Percentiles rank a stretch among this genome's conserved stretches.
These are phyloP conservation scores for Solanum aculeatissimum DNA, from an alignment of 305 asterid genomes.

Conservation along the genomic window DNA sequence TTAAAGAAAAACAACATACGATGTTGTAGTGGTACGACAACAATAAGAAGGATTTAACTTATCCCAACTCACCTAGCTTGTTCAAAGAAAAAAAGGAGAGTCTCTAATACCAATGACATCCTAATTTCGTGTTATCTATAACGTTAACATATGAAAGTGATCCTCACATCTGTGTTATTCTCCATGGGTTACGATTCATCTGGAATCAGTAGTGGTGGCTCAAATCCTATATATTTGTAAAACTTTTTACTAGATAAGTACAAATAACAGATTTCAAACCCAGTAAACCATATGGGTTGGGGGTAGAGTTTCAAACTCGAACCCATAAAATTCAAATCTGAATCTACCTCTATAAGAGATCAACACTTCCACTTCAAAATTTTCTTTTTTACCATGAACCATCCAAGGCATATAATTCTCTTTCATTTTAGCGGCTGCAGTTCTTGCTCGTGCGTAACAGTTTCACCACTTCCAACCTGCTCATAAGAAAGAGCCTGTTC, in stretches of 20 bases:
- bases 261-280: not conserved
- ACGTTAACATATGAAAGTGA: too few species aligned
- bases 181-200: too few species aligned
- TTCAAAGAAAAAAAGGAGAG: too few species aligned
- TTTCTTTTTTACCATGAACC: not conserved
- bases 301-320: not conserved
- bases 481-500: conserved; percentile 41
- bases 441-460: conserved; percentile 70
- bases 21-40: not conserved
- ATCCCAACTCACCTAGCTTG: not conserved
- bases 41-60: not conserved
- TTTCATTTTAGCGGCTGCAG: conserved; percentile 60
- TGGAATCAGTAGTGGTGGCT: not conserved
- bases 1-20: not conserved
- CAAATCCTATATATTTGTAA: not conserved
- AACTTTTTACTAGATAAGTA: not conserved
- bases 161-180: too few species aligned
- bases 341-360: not conserved
- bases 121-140: too few species aligned
- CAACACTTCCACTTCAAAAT: not conserved
- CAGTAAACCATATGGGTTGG: not conserved
- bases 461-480: conserved; percentile 39
- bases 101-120: too few species aligned
- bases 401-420: not conserved
- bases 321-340: not conserved